Percentiles rank a stretch among this genome's conserved stretches.
phyloP scores from a whole-genome alignment of 176 grass and related monocot genomes.

The Bonia amplexicaulis region DNA sequence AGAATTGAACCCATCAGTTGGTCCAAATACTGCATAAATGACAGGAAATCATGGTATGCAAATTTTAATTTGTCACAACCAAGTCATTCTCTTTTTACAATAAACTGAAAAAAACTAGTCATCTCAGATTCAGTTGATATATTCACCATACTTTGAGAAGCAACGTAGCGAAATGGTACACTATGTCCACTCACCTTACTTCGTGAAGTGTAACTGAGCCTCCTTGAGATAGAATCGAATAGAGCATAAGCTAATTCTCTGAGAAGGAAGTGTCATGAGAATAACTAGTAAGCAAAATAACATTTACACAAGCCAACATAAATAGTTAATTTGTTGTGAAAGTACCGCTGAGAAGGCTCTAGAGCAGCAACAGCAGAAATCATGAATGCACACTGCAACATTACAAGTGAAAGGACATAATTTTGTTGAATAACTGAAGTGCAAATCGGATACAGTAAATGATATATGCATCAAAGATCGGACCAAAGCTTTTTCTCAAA shows the following conservation, averaged over 20 bases:
- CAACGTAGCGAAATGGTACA: background rate
- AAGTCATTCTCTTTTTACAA: conserved; percentile 19
- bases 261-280: conserved; percentile 30
- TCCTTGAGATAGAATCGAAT: conserved; percentile 73
- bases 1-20: conserved; percentile 81
- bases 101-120: conserved; percentile 6
- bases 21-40: conserved; percentile 63
- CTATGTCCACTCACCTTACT: conserved; percentile 52
- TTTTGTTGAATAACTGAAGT: conserved; percentile 7
- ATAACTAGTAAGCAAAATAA: conserved; percentile 20
- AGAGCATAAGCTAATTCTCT: conserved; percentile 75
- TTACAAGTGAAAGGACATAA: conserved; percentile 14
- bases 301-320: background rate
- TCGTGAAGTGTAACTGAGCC: conserved; percentile 65
- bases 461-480: background rate
- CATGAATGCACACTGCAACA: conserved; percentile 77
- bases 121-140: background rate
- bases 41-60: conserved; percentile 5
- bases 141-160: background rate
- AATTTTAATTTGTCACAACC: background rate
- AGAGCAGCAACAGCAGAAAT: conserved; percentile 77
- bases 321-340: conserved; percentile 11
- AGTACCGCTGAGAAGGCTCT: conserved; percentile 74
- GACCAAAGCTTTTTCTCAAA: background rate
- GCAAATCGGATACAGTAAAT: background rate